phyloP scores from a whole-genome alignment of 2,329 filamentous ascomycete species.

The Fusarium neocosmosporiellum region DNA sequence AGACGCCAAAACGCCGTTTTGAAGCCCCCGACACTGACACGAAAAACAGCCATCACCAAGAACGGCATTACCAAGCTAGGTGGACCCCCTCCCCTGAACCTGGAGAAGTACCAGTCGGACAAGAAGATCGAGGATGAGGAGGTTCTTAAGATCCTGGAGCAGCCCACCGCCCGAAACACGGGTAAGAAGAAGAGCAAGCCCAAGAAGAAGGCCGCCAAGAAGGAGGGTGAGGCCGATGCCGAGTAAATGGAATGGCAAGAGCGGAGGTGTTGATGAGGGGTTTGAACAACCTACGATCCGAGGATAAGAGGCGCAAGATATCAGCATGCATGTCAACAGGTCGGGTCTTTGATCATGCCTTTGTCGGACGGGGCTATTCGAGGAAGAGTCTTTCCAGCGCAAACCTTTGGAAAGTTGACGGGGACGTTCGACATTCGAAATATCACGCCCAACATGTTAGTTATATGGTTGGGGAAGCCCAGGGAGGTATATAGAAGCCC shows the following conservation, averaged over 20 bases:
- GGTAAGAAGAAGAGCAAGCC: constrained; percentile 93
- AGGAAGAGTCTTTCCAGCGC: constrained; percentile 17
- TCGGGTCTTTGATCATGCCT: constrained; percentile 22
- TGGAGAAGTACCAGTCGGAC: constrained; percentile 88
- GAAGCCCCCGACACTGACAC: constrained; percentile 20
- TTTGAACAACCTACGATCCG: constrained; percentile 19
- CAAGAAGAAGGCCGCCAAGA: constrained; percentile 75
- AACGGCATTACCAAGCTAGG: constrained; percentile 92
- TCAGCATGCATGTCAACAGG: constrained; percentile 32
- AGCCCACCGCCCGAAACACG: constrained; percentile 86
- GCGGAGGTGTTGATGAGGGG: constrained; percentile 28
- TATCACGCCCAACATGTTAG: constrained; percentile 29
- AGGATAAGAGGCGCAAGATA: constrained; percentile 25
- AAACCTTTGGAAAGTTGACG: constrained; percentile 29
- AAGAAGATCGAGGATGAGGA: constrained; percentile 99
- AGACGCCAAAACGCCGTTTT: background rate
- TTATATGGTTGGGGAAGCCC: constrained; percentile 30
- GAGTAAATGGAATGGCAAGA: constrained; percentile 37
- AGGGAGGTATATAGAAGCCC: constrained; percentile 40
- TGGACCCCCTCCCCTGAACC: constrained; percentile 78
- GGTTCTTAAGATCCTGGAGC: constrained; percentile 92
- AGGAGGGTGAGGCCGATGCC: constrained; percentile 50
- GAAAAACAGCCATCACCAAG: constrained; percentile 86
- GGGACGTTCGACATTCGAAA: constrained; percentile 29
- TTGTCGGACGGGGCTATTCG: constrained; percentile 28